Conservation (phyloP, 202 grass and related monocot species). For the Cymbopogon flexuosus region DNA sequence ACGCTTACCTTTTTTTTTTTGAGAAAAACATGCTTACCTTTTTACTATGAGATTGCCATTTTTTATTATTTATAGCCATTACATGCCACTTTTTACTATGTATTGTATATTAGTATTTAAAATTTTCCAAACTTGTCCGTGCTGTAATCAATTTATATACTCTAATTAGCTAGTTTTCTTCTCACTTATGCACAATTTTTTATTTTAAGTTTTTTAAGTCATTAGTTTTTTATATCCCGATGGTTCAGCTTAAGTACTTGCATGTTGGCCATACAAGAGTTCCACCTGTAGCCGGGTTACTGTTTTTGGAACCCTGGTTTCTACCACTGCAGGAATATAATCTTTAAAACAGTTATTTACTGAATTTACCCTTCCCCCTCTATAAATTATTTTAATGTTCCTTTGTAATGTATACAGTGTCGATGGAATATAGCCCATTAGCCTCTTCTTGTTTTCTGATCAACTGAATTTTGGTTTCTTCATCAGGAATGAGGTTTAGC, state of each 20-base stretch:
- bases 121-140: not conserved
- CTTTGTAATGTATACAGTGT: not conserved
- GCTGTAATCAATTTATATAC: not conserved
- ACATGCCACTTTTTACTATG: not conserved
- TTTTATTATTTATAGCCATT: not conserved
- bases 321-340: not conserved
- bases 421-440: not conserved
- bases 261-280: not conserved
- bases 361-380: not conserved
- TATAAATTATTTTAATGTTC: not conserved
- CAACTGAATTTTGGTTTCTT: constrained; percentile 23
- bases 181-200: not conserved
- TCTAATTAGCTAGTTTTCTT: not conserved
- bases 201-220: not conserved
- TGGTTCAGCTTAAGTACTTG: not conserved
- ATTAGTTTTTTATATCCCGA: not conserved
- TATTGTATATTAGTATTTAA: not conserved
- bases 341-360: not conserved
- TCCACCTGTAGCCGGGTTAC: not conserved
- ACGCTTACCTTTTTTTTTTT: not conserved
- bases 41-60: not conserved
- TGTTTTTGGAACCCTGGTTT: not conserved
- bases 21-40: not conserved
- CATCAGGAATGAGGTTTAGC: constrained; percentile 77
- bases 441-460: not conserved